A percentile compares a stretch with the other conserved stretches of the same genome.
Conservation (phyloP, 192 early-diverging fungal species). For the Linnemannia schmuckeri region DNA sequence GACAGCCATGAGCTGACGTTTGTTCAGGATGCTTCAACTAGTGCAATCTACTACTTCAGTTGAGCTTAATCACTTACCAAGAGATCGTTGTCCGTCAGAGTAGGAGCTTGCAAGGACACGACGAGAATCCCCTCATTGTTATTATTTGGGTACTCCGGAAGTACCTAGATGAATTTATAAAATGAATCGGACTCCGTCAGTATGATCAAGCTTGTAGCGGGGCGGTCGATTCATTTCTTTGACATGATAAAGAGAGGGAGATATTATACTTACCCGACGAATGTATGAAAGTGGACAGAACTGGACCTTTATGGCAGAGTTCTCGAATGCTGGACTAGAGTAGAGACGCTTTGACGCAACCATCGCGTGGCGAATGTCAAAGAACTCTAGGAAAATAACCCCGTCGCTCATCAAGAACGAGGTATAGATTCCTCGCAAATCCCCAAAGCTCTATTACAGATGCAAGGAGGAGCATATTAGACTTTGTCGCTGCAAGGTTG, state of each 20-base stretch:
- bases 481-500: not conserved
- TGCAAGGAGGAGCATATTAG: not conserved
- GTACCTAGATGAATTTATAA: conserved; percentile 9
- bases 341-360: conserved; percentile 34
- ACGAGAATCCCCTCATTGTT: conserved; percentile 54
- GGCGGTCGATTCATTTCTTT: conserved; percentile 1
- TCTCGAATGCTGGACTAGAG: conserved; percentile 8
- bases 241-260: not conserved
- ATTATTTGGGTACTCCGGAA: conserved; percentile 3
- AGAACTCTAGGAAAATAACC: conserved; percentile 61
- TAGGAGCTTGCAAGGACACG: conserved; percentile 21
- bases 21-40: not conserved
- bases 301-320: conserved; percentile 22
- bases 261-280: conserved; percentile 15
- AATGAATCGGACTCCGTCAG: not conserved
- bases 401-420: conserved; percentile 40
- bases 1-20: not conserved
- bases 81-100: conserved; percentile 39
- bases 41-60: not conserved
- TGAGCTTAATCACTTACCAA: conserved; percentile 36
- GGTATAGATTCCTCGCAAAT: conserved; percentile 55
- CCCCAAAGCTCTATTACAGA: conserved; percentile 46
- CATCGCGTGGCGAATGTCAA: conserved; percentile 58
- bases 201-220: not conserved
- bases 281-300: conserved; percentile 34